Base-by-base conservation (phyloP, 2,329 filamentous ascomycete species). In the Piedraia hortae region DNA sequence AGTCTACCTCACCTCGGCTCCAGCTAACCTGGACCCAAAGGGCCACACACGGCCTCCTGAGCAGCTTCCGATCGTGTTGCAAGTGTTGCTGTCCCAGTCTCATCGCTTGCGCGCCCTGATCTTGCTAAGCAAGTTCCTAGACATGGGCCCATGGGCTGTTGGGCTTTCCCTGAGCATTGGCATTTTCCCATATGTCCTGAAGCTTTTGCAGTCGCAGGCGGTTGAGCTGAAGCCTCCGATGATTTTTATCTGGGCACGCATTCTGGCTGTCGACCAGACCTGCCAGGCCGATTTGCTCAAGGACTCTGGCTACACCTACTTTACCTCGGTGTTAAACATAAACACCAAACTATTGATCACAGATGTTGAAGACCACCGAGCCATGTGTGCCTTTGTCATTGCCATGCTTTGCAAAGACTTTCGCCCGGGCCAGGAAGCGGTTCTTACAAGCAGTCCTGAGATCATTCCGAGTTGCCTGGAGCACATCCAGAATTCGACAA, bases 171-270 rank as follows among this genome's bases (percentile, higher is more conserved):
- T 97, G 9, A 91, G 80, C 44, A 97, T 97, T 29, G 85, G 85
- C 12, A 97, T 97, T 30, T 97, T 97, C 45, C 85, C 85, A 1
- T 97, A 97, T 40, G 85, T 97, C n/a, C 53, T 97, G 15, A 97
- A 97, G 47, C 55, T 97, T 12, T 53, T 97, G 10, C 85, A 97
- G 43, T 93, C 85, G 4, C 82, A 88, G 20, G 85, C 85, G 0
- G 62, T 77, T 20, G 85, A 97, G 44, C 51, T 97, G 29, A 93
- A 93, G 40, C 82, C 85, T 0, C 80, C 93, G 28, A 93, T 97
- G 85, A 80, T 97, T 4, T 97, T 93, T 45, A 97, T 97, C 30
- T 97, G 85, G 85, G 80, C 85, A 4, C 64, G 85, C 21, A 77
- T 97, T 19, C 62, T 97, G 31, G 85, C 85, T 5, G 85, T 97